Percentiles rank a stretch among this genome's conserved stretches.
Evolutionary conservation across 169 alveolate species (phyloP).

Genomic region (Plasmodium gonderi): DNA sequence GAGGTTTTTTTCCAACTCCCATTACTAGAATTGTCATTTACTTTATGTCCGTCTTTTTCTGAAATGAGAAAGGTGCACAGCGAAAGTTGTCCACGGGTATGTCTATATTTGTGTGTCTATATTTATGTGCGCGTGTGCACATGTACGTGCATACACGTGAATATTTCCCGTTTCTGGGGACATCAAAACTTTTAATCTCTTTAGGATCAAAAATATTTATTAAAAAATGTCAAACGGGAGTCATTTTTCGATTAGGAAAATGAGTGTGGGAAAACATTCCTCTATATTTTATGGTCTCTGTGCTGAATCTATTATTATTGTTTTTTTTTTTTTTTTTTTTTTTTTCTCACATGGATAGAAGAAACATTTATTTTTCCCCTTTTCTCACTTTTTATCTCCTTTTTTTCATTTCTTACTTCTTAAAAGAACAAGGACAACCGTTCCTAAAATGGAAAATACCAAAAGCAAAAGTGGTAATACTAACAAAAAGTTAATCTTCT

Average conservation of each 20-base stretch:
- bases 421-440: background rate
- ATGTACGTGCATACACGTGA: background rate
- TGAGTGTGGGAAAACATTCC: background rate
- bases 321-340: background rate
- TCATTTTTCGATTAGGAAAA: background rate
- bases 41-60: background rate
- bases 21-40: background rate
- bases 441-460: constrained; percentile 9
- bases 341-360: background rate
- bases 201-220: background rate
- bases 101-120: too few species aligned
- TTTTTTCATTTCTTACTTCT: background rate
- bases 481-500: constrained; percentile 51
- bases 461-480: constrained; percentile 5
- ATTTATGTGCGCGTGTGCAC: too few species aligned
- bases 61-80: background rate
- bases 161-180: background rate
- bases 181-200: background rate
- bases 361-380: background rate
- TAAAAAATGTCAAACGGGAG: background rate
- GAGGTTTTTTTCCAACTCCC: background rate
- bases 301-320: background rate
- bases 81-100: too few species aligned
- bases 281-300: background rate
- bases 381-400: background rate